These are phyloP conservation scores for Pyrenophora seminiperda DNA, from an alignment of 2,329 filamentous ascomycete species.

Conservation along the genomic window DNA sequence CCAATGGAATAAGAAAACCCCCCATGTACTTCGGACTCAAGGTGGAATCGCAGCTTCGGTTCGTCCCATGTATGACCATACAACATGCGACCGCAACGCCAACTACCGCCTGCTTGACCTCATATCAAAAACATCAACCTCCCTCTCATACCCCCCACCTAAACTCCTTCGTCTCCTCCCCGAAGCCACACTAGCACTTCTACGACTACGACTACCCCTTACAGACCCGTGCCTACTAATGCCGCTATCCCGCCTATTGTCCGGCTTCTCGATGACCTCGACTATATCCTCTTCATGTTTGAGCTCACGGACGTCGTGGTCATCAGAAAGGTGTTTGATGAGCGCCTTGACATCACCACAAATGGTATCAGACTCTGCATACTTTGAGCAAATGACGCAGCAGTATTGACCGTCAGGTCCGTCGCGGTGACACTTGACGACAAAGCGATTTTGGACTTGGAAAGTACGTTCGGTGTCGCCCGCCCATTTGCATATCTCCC, in stretches of 20 bases:
- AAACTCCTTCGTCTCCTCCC: conserved; percentile 19
- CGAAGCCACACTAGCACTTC: conserved; percentile 36
- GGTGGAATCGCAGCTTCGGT: no score
- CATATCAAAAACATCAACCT: conserved; percentile 33
- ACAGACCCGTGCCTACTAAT: conserved; percentile 23
- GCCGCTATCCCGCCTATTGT: conserved; percentile 35
- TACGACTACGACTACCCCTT: conserved; percentile 20
- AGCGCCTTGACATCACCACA: conserved; percentile 47
- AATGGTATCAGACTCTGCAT: conserved; percentile 34
- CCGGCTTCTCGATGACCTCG: conserved; percentile 36
- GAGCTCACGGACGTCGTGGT: conserved; percentile 38
- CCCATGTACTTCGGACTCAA: no score
- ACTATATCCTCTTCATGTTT: conserved; percentile 41
- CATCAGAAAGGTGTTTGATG: conserved; percentile 42
- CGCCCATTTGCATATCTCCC: conserved; percentile 43
- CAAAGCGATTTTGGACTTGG: conserved; percentile 43
- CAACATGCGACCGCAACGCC: neutral
- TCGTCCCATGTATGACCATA: no score
- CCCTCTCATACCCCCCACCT: conserved; percentile 27
- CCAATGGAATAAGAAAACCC: no score
- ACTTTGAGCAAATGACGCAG: conserved; percentile 41
- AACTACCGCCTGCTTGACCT: conserved; percentile 21
- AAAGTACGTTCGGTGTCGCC: conserved; percentile 41
- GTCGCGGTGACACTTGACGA: conserved; percentile 44
- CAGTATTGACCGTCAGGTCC: conserved; percentile 42